Percentiles rank a stretch among this genome's conserved stretches.
Conservation (phyloP, 208 protist species). For the Angomonas ambiguus region DNA sequence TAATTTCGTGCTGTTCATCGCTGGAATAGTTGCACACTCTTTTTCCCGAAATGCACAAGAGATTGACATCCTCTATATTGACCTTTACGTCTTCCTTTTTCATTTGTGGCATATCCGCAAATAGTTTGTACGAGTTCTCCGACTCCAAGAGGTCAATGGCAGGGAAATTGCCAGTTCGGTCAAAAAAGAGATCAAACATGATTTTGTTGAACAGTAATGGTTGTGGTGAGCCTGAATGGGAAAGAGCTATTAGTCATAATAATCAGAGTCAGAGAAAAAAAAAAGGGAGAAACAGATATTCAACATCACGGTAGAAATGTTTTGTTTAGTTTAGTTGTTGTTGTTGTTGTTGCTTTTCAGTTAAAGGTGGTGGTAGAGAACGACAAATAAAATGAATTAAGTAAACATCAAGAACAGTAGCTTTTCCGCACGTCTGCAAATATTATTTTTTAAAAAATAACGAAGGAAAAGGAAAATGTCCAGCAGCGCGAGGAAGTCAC, state of each 20-base stretch:
- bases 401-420: too few species aligned
- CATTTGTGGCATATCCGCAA: not conserved
- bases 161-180: not conserved
- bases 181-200: slow-evolving; percentile 1
- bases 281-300: slow-evolving; percentile 7
- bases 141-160: slow-evolving; percentile 1
- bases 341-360: too few species aligned
- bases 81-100: not conserved
- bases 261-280: slow-evolving; percentile 7
- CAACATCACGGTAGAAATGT: not conserved
- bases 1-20: not conserved
- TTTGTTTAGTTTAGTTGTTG: too few species aligned
- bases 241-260: not conserved
- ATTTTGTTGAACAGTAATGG: not conserved
- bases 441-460: not conserved
- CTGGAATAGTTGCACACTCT: not conserved
- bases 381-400: too few species aligned
- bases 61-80: not conserved
- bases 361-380: too few species aligned
- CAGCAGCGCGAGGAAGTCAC: not conserved
- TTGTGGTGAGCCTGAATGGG: not conserved
- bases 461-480: slow-evolving; percentile 5
- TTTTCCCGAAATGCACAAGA: not conserved
- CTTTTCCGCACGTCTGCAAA: too few species aligned
- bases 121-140: not conserved